phyloP scores from a whole-genome alignment of 2,329 filamentous ascomycete genomes.

The Juglanconis juglandina region DNA sequence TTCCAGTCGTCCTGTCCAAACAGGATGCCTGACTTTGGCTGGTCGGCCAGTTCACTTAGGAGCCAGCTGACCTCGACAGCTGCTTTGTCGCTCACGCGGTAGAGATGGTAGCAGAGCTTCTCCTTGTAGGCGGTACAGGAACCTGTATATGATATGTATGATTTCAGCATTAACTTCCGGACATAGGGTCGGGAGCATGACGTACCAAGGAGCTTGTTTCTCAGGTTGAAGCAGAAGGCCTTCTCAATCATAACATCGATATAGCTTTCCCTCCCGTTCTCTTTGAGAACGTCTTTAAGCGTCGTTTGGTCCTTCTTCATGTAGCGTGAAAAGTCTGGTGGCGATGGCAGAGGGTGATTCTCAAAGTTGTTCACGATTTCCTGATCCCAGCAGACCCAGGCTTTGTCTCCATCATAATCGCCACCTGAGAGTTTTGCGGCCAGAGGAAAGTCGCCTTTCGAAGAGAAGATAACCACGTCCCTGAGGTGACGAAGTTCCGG shows the following conservation, averaged over 20 bases:
- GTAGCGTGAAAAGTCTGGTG: slow-evolving; percentile 30
- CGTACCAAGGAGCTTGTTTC: slow-evolving; percentile 54
- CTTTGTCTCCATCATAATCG: slow-evolving; percentile 75
- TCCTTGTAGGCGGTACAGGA: slow-evolving; percentile 63
- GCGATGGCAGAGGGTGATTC: slow-evolving; percentile 52
- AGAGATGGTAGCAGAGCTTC: slow-evolving; percentile 56
- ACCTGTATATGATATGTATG: not conserved
- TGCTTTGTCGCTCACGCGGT: slow-evolving; percentile 41
- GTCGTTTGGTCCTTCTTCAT: slow-evolving; percentile 47
- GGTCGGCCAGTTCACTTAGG: slow-evolving; percentile 54
- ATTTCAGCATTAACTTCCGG: not conserved
- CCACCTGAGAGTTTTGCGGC: slow-evolving; percentile 73
- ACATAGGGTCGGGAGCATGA: not conserved
- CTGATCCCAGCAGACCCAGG: slow-evolving; percentile 74
- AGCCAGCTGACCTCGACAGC: slow-evolving; percentile 51
- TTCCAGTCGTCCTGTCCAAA: slow-evolving; percentile 45
- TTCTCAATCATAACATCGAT: slow-evolving; percentile 47
- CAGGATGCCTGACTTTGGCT: slow-evolving; percentile 51
- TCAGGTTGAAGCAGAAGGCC: slow-evolving; percentile 57
- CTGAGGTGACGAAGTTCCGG: slow-evolving; percentile 63
- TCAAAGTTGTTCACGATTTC: slow-evolving; percentile 61
- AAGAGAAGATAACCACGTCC: slow-evolving; percentile 77
- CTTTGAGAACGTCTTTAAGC: slow-evolving; percentile 41
- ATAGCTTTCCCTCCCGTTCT: slow-evolving; percentile 20
- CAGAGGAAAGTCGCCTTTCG: slow-evolving; percentile 57